Evolutionary conservation across 2,329 filamentous ascomycete species (phyloP), one percentile per base, ranked within the genome.

Genomic region (Colletotrichum euphorbiae): DNA sequence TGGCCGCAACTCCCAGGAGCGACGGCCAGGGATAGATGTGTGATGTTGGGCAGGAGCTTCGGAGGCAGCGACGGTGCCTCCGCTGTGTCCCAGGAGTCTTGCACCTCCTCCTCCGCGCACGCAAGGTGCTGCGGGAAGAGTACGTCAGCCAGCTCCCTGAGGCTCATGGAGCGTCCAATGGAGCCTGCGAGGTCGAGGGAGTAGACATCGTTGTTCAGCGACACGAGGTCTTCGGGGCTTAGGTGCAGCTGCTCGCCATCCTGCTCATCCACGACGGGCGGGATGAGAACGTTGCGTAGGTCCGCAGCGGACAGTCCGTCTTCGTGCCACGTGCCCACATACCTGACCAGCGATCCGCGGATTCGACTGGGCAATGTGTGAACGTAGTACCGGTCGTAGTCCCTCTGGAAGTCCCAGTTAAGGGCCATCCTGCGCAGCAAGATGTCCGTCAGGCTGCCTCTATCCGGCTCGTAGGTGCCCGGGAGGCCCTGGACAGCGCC

Each of bases 11-110:
- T 70, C 15, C 45, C 45, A 1, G 83, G 82, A 56, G 79, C 73
- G 54, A 87, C 71, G 4, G 87, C 86, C 2, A 90, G 83, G 2
- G 87, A 90, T 8, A 90, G 80, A 70, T 89, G 87, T 0, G 87
- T 89, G 12, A 90, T 79, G 67, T 85, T 85, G 9, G 87, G 87
- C 45, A 90, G 76, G 17, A 89, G 75, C 43, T 72, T 74, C 1
- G 75, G 72, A 15, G 75, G 73, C 3, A 69, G 69, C 0, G 71
- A 68, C 2, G 71, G 52, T 2, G 72, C 72, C 15, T 80, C 79
- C 28, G 77, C 77, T 1, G 77, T 75, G 50, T 89, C 87, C 87
- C 87, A 89, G 0, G 85, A 86, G 3, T 89, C 86, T 55, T 83
- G 80, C 6, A 80, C 76, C 59, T 78, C 74, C 12, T 75, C 71